These are phyloP conservation scores for Beauveria caledonica DNA, from an alignment of 2,329 filamentous ascomycete genomes.

Conservation along the genomic window DNA sequence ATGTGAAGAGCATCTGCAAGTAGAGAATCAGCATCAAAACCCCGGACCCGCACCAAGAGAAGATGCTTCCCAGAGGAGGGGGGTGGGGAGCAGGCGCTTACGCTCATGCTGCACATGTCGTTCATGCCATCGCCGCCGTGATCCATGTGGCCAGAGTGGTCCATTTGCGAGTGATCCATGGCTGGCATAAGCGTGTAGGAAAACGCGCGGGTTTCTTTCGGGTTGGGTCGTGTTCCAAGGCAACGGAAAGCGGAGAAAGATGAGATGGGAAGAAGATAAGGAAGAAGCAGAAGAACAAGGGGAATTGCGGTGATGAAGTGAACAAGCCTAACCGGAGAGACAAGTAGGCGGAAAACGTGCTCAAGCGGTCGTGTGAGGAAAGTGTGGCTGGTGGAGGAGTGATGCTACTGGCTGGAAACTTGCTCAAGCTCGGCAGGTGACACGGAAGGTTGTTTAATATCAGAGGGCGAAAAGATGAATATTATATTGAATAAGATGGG, in stretches of 20 bases:
- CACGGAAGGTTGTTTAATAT: not conserved
- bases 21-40: not conserved
- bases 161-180: slow-evolving; percentile 33
- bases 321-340: not conserved
- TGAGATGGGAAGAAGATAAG: not conserved
- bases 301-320: not conserved
- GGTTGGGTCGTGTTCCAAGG: not conserved
- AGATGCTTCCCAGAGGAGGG: not conserved
- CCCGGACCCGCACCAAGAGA: not conserved
- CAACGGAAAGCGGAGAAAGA: not conserved
- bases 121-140: slow-evolving; percentile 46
- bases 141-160: slow-evolving; percentile 34
- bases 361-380: slow-evolving; percentile 31
- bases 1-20: slow-evolving; percentile 90
- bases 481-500: not conserved
- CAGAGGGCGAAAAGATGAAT: not conserved
- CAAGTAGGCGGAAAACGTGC: slow-evolving; percentile 24
- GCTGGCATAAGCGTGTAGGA: slow-evolving; percentile 20
- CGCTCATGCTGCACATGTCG: slow-evolving; percentile 83
- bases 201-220: slow-evolving; percentile 5
- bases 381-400: slow-evolving; percentile 8
- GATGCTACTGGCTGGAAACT: not conserved
- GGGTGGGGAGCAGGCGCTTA: slow-evolving; percentile 33
- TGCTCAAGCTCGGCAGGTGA: slow-evolving; percentile 1
- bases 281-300: not conserved